phyloP scores from a whole-genome alignment of 2,329 filamentous ascomycete genomes.

The Macrophomina phaseolina region DNA sequence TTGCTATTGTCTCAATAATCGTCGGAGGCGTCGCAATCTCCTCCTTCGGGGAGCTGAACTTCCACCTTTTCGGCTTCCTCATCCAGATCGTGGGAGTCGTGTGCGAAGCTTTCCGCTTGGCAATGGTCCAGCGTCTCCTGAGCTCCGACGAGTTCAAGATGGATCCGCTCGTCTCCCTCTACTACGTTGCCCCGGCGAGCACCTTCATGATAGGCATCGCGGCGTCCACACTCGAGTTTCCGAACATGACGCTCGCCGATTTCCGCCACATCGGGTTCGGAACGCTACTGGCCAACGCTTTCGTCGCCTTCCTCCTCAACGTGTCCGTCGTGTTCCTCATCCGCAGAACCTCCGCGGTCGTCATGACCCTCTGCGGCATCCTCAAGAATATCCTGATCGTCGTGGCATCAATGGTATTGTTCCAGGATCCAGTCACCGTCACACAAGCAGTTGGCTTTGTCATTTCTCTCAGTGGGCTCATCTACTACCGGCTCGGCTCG shows the following conservation, averaged over 20 bases:
- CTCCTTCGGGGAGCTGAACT: constrained; percentile 93
- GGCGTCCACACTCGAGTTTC: constrained; percentile 75
- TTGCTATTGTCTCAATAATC: constrained; percentile 92
- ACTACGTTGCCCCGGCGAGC: constrained; percentile 87
- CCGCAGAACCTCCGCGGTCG: constrained; percentile 83
- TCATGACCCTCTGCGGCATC: constrained; percentile 85
- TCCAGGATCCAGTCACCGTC: constrained; percentile 73
- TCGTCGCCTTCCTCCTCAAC: constrained; percentile 80
- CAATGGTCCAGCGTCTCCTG: constrained; percentile 82
- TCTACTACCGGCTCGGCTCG: constrained; percentile 84
- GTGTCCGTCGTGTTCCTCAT: constrained; percentile 89
- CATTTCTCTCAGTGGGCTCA: constrained; percentile 77
- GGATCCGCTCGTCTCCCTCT: constrained; percentile 87
- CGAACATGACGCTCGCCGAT: constrained; percentile 70
- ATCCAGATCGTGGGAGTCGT: constrained; percentile 79
- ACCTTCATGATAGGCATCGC: constrained; percentile 79
- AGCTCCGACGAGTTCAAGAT: constrained; percentile 88
- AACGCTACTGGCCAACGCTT: constrained; percentile 75
- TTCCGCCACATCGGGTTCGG: constrained; percentile 74
- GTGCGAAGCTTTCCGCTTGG: constrained; percentile 81
- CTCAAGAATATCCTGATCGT: constrained; percentile 88
- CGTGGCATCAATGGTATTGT: constrained; percentile 78
- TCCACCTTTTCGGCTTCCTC: constrained; percentile 78
- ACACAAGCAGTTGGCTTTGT: constrained; percentile 85
- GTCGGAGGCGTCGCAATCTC: constrained; percentile 94